Evolutionary conservation across 441 rosid species (phyloP), one percentile per base, ranked within the genome.

Genomic region (Brassica hybrid): DNA sequence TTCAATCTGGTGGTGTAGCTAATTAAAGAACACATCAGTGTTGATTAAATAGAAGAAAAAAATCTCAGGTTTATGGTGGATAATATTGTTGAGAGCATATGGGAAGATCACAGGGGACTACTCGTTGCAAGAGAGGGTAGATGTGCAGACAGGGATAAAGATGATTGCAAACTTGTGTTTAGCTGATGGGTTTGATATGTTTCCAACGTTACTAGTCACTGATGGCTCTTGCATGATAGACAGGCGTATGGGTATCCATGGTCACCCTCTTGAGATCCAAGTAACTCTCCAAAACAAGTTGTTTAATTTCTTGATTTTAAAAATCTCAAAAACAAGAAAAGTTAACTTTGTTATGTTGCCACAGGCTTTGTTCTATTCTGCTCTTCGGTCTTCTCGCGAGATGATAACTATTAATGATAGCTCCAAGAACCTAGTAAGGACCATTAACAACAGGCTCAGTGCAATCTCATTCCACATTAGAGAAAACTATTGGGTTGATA

Each of bases 191-290:
- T 94, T 94, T 63, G 97, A 94, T 83, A 94, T 94, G 97, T 94
- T 94, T 82, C 98, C 98, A 21, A 83, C 98, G 38, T 83, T 94
- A 27, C 74, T 92, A 63, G 97, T 94, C 82, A 92, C 98, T 3
- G 98, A 94, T 84, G 98, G 98, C 48, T 94, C 98, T 76, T 92
- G 97, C 85, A 94, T 94, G 98, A 92, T 94, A 66, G 98, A 94
- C 72, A 80, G 98, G 25, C 85, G 98, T 71, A 88, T 94, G 98
- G 98, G 98, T 63, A 90, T 90, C 68, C 98, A 94, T 57, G 98
- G 98, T 21, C 98, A 94, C 75, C 98, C 98, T 65, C 97, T 94
- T 45, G 98, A 94, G 87, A 94, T 94, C 83, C 98, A 94, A 86
- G 98, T 94, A 81, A 85, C 84, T 85, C 60, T n/a, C 21, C n/a